Conservation (phyloP, 176 grass and related monocot genomes). For the Juncus effusus region DNA sequence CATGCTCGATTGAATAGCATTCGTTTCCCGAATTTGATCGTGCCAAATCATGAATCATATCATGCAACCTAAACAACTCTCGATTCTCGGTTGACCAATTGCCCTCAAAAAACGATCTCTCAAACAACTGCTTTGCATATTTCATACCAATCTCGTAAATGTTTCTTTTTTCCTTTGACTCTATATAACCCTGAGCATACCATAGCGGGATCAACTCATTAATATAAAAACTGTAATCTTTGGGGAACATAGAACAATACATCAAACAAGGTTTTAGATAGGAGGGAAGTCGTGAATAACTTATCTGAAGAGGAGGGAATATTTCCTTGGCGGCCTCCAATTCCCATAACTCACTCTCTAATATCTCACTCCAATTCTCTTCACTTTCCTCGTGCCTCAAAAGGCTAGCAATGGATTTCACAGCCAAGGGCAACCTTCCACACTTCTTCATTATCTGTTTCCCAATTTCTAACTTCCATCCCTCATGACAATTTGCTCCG, state of each 20-base stretch:
- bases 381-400: conserved; percentile 39
- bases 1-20: conserved; percentile 11
- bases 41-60: conserved; percentile 32
- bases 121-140: not conserved
- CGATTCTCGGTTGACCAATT: not conserved
- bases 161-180: not conserved
- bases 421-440: conserved; percentile 40
- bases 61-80: conserved; percentile 20
- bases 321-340: conserved; percentile 44
- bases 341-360: conserved; percentile 19
- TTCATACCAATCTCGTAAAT: not conserved
- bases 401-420: conserved; percentile 41
- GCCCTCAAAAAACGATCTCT: not conserved
- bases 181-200: conserved; percentile 3
- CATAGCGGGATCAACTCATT: not conserved
- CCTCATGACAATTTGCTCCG: not conserved
- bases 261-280: conserved; percentile 44
- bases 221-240: not conserved
- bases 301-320: conserved; percentile 28
- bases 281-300: conserved; percentile 41
- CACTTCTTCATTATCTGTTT: conserved; percentile 39
- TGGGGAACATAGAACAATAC: not conserved
- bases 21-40: conserved; percentile 12
- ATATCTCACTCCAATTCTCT: not conserved
- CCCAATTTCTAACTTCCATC: not conserved